Evolutionary conservation across 192 early-diverging fungal genomes (phyloP), one percentile per base, ranked within the genome.

Genomic region (Piromyces finnis): DNA sequence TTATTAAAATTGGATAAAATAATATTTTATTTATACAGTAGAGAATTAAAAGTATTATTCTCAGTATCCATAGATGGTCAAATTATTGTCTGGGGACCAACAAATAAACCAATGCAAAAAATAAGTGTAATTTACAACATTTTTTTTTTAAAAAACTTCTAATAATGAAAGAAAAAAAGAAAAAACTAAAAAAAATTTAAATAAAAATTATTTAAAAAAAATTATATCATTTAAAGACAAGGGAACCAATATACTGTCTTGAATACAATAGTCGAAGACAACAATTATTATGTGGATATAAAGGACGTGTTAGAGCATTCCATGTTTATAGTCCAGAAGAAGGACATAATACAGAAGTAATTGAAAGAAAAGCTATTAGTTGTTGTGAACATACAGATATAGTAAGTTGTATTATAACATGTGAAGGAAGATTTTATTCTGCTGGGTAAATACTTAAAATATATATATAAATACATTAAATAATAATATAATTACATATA

Each of bases 391-490:
- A 90, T 78, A 81, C 77, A 13, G 89, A 90, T 80, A 81, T 90
- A 29, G 89, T 90, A 12, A 87, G 84, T 78, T 90, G 89, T 78
- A 82, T 90, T 15, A 86, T 90, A 12, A 83, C 86, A 15, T 86
- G 83, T 30, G 89, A 90, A 79, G 89, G 88, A 3, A 82, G 89
- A 13, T 90, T 88, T 80, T 90, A 88, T 77, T 88, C 87, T 77
- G 89, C 86, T n/a, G 89, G 89, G 85, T 90, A 17, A 30, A 13
- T 78, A 18, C 14, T 82, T 27, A 35, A 3, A 35, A 39, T 1
- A 12, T 15, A 39, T 39, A 39, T n/a, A n/a, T n/a, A n/a, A n/a
- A n/a, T n/a, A n/a, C n/a, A n/a, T n/a, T n/a, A 32, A 32, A 32
- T 32, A 32, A 32, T 32, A 9, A 32, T 32, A 6, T 27, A 30